Conservation (phyloP, 441 rosid genomes). For the Eutrema salsugineum region DNA sequence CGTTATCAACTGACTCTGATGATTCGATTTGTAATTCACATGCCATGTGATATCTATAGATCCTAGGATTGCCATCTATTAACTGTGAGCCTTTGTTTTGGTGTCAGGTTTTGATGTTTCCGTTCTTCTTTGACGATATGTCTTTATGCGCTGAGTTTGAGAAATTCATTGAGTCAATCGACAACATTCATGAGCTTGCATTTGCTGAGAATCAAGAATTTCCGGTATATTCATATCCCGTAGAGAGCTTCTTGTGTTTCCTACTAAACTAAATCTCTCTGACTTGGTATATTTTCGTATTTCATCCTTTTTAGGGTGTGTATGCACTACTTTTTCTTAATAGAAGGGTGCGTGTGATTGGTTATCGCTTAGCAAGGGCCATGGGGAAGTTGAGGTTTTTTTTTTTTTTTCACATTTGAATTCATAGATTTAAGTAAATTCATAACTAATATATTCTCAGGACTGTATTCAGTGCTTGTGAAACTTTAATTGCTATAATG, state of each 20-base stretch:
- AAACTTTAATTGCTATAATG: background rate
- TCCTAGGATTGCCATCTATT: background rate
- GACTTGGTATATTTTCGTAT: constrained; percentile 16
- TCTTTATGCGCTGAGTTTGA: constrained; percentile 82
- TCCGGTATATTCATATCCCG: constrained; percentile 55
- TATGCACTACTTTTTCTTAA: constrained; percentile 89
- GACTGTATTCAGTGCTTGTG: constrained; percentile 5
- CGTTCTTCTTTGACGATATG: constrained; percentile 79
- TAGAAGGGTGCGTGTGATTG: constrained; percentile 89
- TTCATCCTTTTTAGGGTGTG: constrained; percentile 63
- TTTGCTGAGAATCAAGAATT: constrained; percentile 91
- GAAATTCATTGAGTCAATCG: constrained; percentile 83
- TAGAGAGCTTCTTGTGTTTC: constrained; percentile 20
- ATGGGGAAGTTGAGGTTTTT: constrained; percentile 90
- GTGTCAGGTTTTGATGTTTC: constrained; percentile 93
- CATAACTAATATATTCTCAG: background rate
- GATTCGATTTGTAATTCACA: background rate
- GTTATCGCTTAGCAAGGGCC: constrained; percentile 83
- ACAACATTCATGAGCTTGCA: constrained; percentile 90
- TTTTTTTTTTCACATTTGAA: constrained; percentile 25
- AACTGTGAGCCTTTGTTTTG: constrained; percentile 9
- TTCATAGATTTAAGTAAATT: background rate
- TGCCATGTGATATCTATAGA: background rate
- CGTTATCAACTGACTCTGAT: background rate
- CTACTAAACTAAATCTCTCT: constrained; percentile 16